These are phyloP conservation scores for Danielia reshetovae DNA, from an alignment of 805 yeast species.

Conservation along the genomic window DNA sequence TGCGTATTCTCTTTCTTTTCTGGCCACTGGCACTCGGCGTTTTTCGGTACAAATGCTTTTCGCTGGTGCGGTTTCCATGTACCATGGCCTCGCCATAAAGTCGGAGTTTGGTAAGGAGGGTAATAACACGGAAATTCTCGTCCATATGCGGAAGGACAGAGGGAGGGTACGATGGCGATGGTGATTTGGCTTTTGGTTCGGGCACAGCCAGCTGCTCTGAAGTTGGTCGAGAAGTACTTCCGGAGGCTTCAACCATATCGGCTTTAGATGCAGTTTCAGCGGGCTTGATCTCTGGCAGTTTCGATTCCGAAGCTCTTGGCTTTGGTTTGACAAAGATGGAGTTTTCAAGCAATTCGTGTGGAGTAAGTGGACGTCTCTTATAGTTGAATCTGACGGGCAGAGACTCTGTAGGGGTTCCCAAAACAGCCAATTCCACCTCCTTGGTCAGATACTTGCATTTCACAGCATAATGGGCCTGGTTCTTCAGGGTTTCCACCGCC, in stretches of 20 bases:
- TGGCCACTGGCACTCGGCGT: conserved; percentile 5
- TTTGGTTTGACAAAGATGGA: conserved; percentile 1
- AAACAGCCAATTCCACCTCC: conserved; percentile 28
- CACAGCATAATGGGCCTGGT: conserved; percentile 32
- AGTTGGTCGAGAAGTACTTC: background rate
- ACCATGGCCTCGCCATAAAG: conserved; percentile 16
- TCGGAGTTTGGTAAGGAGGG: conserved; percentile 17
- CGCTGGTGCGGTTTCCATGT: conserved; percentile 11
- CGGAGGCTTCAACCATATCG: background rate
- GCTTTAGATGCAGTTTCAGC: background rate
- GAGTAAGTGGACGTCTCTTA: conserved; percentile 29
- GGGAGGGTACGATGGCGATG: background rate
- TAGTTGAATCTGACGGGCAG: conserved; percentile 32
- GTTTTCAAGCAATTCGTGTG: conserved; percentile 33
- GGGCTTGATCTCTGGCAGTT: background rate
- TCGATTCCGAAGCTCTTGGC: background rate
- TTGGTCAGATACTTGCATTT: conserved; percentile 11
- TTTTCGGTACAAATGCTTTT: conserved; percentile 13
- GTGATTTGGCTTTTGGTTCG: background rate
- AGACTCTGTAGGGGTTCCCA: conserved; percentile 28
- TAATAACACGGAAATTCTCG: conserved; percentile 18
- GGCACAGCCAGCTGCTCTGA: background rate
- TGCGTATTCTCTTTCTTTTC: conserved; percentile 5
- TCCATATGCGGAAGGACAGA: conserved; percentile 14
- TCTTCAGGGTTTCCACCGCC: conserved; percentile 31